phyloP scores from a whole-genome alignment of 805 yeast species.

The Candida sphagnicola region DNA sequence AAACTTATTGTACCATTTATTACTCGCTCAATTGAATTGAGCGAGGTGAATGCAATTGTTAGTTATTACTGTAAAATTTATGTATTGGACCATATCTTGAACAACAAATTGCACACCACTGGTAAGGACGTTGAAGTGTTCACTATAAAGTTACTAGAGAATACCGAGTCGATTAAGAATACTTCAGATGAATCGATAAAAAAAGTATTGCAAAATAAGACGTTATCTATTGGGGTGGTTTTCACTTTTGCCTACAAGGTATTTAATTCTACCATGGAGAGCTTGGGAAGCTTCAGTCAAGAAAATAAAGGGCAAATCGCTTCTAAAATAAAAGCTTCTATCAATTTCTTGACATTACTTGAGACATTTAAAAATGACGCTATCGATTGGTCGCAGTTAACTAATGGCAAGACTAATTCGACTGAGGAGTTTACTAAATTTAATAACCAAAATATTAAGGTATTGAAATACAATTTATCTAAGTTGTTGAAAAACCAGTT shows the following conservation, averaged over 20 bases:
- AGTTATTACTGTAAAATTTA: constrained; percentile 67
- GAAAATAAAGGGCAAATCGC: constrained; percentile 26
- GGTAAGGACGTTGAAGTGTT: constrained; percentile 54
- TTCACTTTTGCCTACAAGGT: constrained; percentile 32
- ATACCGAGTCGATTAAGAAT: constrained; percentile 59
- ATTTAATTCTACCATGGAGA: constrained; percentile 28
- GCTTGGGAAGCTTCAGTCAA: constrained; percentile 16
- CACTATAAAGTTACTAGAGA: constrained; percentile 62
- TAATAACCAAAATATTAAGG: constrained; percentile 30
- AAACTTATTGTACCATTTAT: constrained; percentile 45
- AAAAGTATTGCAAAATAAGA: constrained; percentile 56
- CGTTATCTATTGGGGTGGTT: constrained; percentile 33
- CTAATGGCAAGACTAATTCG: constrained; percentile 28
- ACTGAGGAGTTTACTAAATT: constrained; percentile 21
- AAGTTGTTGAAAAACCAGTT: constrained; percentile 36
- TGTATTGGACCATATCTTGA: constrained; percentile 70
- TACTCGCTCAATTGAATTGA: constrained; percentile 56
- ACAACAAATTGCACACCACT: constrained; percentile 52
- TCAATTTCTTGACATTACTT: constrained; percentile 30
- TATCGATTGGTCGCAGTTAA: constrained; percentile 29
- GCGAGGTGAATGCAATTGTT: constrained; percentile 56
- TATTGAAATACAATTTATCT: constrained; percentile 35
- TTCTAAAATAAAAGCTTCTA: constrained; percentile 31
- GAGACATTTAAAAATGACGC: constrained; percentile 19
- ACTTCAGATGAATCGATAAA: constrained; percentile 35